Evolutionary conservation across 495 filamentous ascomycete genomes (phyloP), one percentile per base, ranked within the genome.

Genomic region (Trichoderma virens): DNA sequence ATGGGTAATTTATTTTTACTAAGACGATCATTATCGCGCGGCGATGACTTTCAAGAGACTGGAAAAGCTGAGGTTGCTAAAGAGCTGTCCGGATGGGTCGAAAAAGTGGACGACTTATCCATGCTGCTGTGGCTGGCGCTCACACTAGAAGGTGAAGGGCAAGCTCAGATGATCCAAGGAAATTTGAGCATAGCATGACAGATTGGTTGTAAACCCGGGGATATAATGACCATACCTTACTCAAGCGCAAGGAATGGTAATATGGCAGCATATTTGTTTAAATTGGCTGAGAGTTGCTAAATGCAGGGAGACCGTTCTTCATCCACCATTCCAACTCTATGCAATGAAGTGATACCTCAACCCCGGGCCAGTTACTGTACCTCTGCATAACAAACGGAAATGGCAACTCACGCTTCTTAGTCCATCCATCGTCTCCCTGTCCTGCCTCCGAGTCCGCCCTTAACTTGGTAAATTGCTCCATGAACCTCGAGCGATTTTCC

Each of bases 401-500:
- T 18, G 43, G 43, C 43, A 47, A 18, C 13, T 18, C 13, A n/a
- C n/a, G 43, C 43, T 47, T 11, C 43, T 47, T 20, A 20, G 5
- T 20, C 43, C 43, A 47, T 5, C n/a, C 43, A 47, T 47, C 43
- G 6, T 47, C 4, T n/a, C 14, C 43, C 5, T 6, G 16, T 18
- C 13, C n/a, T 47, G 14, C 5, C n/a, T n/a, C n/a, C n/a, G n/a
- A n/a, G 6, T 20, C n/a, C 14, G 43, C 43, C 18, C 13, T n/a
- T 18, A 20, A 5, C 5, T 47, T 20, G 14, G 43, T 47, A 20
- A 47, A 47, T 47, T 47, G 43, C 18, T 47, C 43, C 43, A 47
- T 18, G n/a, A 47, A 47, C n/a, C 43, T 47, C 43, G n/a, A 47
- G n/a, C 43, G 43, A n/a, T 47, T 47, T 18, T 47, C 43, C n/a